Percentiles rank a stretch among this genome's conserved stretches.
phyloP scores from a whole-genome alignment of 768 basidiomycete species.

The Tephrocybe sp. region DNA sequence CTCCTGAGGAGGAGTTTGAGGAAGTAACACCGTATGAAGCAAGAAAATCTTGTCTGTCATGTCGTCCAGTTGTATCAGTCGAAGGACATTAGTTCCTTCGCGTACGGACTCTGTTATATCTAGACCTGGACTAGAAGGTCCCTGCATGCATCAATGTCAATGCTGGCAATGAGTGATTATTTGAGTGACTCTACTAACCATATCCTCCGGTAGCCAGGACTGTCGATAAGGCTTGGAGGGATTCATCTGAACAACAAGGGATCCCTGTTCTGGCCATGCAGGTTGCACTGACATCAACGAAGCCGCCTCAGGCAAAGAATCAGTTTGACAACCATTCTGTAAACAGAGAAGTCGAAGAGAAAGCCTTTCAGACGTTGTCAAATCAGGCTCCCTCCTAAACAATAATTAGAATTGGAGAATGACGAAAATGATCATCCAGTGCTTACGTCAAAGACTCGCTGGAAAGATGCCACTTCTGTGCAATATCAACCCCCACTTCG shows the following conservation, averaged over 20 bases:
- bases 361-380: constrained; percentile 16
- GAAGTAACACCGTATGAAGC: constrained; percentile 32
- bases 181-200: constrained; percentile 31
- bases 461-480: constrained; percentile 30
- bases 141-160: constrained; percentile 20
- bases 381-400: not conserved
- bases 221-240: constrained; percentile 27
- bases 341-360: constrained; percentile 35
- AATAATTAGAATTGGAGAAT: too few species aligned
- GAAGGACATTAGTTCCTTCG: constrained; percentile 45
- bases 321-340: constrained; percentile 16
- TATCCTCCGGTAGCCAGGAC: constrained; percentile 40
- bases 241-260: constrained; percentile 46
- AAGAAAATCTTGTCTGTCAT: constrained; percentile 43
- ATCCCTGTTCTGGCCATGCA: constrained; percentile 46
- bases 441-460: too few species aligned
- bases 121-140: constrained; percentile 23
- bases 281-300: constrained; percentile 24
- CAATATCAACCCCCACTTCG: constrained; percentile 33
- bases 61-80: constrained; percentile 46
- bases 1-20: not conserved
- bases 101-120: constrained; percentile 40
- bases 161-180: not conserved
- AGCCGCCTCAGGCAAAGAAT: constrained; percentile 12
- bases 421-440: too few species aligned